Conservation (phyloP, 2,329 filamentous ascomycete species). For the Amphichorda felina region DNA sequence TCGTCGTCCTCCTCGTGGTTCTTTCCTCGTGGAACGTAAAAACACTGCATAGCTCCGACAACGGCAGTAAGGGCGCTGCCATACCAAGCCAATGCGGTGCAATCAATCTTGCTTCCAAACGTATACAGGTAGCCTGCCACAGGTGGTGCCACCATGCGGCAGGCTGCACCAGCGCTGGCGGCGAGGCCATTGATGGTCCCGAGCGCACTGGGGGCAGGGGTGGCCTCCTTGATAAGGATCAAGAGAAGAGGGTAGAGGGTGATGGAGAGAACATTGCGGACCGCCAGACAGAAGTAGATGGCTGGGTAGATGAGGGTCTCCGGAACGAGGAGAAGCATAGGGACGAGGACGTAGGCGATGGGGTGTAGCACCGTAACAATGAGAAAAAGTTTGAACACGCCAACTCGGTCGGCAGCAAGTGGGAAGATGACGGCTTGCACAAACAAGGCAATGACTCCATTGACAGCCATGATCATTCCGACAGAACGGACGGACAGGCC, state of each 20-base stretch:
- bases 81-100: conserved; percentile 52
- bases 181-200: conserved; percentile 56
- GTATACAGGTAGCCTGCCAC: conserved; percentile 52
- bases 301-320: conserved; percentile 36
- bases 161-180: conserved; percentile 53
- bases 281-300: conserved; percentile 44
- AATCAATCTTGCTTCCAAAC: conserved; percentile 44
- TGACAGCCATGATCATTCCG: conserved; percentile 47
- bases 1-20: conserved; percentile 17
- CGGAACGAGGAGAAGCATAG: conserved; percentile 44
- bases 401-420: conserved; percentile 42
- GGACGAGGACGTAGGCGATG: conserved; percentile 47
- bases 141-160: conserved; percentile 55
- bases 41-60: conserved; percentile 48
- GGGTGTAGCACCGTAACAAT: conserved; percentile 48
- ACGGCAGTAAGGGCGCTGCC: conserved; percentile 44
- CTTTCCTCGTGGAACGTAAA: conserved; percentile 30
- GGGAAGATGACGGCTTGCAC: conserved; percentile 52
- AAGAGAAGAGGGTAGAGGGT: conserved; percentile 54
- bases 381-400: conserved; percentile 48
- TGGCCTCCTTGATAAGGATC: conserved; percentile 57
- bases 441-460: conserved; percentile 46
- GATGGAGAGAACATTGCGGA: conserved; percentile 51
- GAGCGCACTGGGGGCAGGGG: conserved; percentile 40
- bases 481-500: conserved; percentile 51